Percentiles rank a stretch among this genome's conserved stretches.
Evolutionary conservation across 2,329 filamentous ascomycete species (phyloP).

Genomic region (Tolypocladium ovalisporum): DNA sequence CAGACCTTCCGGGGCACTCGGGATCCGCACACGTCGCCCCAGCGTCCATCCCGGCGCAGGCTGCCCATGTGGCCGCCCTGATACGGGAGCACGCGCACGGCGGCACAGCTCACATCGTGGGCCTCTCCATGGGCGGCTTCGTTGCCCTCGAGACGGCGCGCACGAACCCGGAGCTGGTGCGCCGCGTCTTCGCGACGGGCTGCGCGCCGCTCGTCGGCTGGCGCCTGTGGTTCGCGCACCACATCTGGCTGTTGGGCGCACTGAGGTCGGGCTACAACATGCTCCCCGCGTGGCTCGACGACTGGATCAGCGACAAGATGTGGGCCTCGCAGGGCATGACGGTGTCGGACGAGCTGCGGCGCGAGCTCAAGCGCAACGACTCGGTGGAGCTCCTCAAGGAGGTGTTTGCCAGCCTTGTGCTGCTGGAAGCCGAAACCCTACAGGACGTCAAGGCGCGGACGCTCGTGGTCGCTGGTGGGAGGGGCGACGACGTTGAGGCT

Average conservation of each 20-base stretch:
- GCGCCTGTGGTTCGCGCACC: constrained; percentile 12
- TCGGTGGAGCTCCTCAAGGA: not conserved
- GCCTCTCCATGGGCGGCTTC: constrained; percentile 29
- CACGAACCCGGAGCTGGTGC: constrained; percentile 24
- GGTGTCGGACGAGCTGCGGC: not conserved
- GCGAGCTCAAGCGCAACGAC: not conserved
- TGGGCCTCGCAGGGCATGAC: not conserved
- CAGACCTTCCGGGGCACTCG: constrained; percentile 29
- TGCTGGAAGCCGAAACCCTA: not conserved
- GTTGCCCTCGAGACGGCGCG: constrained; percentile 16
- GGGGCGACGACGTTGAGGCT: constrained; percentile 20
- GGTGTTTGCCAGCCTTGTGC: constrained; percentile 1
- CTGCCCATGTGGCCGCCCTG: constrained; percentile 21
- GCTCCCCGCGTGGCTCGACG: constrained; percentile 11
- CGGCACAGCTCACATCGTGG: constrained; percentile 26
- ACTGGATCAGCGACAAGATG: constrained; percentile 8
- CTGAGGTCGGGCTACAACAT: constrained; percentile 13
- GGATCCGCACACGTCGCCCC: constrained; percentile 19
- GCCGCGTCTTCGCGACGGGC: constrained; percentile 23
- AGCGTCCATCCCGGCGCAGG: constrained; percentile 17
- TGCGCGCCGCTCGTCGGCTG: constrained; percentile 16
- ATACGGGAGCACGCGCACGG: constrained; percentile 23
- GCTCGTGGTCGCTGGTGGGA: constrained; percentile 17
- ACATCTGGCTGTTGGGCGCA: constrained; percentile 6
- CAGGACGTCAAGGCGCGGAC: constrained; percentile 10